Conservation (phyloP, 352 stramenopile species). For the Phytopythium chamaehyphon region DNA sequence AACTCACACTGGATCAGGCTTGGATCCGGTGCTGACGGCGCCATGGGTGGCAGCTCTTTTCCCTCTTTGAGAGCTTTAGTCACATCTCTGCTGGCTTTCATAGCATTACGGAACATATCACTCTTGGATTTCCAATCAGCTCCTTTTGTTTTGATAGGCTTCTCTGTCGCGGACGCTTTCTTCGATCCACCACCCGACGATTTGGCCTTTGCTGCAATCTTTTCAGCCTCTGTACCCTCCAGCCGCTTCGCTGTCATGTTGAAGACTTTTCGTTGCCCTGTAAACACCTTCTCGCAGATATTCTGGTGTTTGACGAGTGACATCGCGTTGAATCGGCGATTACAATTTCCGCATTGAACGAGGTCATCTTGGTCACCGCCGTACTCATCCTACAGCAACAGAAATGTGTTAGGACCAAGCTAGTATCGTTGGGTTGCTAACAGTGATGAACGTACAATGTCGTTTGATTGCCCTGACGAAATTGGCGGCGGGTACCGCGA, state of each 20-base stretch:
- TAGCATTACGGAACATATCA: constrained; percentile 81
- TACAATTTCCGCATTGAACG: constrained; percentile 77
- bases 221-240: constrained; percentile 69
- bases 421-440: not conserved
- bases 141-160: constrained; percentile 52
- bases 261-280: constrained; percentile 79
- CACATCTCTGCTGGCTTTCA: constrained; percentile 77
- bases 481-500: constrained; percentile 32
- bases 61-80: constrained; percentile 64
- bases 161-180: constrained; percentile 29
- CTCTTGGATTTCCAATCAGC: constrained; percentile 88
- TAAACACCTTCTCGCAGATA: constrained; percentile 88
- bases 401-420: not conserved
- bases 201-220: constrained; percentile 42
- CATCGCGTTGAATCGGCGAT: constrained; percentile 72
- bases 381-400: constrained; percentile 41
- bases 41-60: constrained; percentile 49
- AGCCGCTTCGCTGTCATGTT: constrained; percentile 77
- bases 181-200: constrained; percentile 17
- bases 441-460: constrained; percentile 18
- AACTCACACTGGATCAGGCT: constrained; percentile 90
- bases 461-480: constrained; percentile 25
- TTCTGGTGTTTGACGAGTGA: constrained; percentile 79
- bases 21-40: constrained; percentile 63
- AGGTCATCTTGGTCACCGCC: constrained; percentile 44